Evolutionary conservation across 164 flowering plant genomes (phyloP).

Genomic region (Annona squamosa): DNA sequence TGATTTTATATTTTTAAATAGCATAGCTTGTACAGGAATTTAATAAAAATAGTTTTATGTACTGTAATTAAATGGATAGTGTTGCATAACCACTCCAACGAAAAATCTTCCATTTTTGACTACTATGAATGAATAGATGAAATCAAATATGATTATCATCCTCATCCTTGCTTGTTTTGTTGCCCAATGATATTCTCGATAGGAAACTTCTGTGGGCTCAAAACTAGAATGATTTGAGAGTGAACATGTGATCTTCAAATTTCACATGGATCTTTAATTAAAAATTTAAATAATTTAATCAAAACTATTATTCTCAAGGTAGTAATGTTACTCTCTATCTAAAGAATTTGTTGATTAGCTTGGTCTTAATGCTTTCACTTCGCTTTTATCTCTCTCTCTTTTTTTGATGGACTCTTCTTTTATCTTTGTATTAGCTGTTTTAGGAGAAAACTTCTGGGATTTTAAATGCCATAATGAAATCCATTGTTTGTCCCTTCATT

Average conservation of each 20-base stretch:
- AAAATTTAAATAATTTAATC: too few relatives aligned
- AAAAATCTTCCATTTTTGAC: too few relatives aligned
- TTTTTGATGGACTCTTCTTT: not conserved
- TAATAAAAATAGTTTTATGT: too few relatives aligned
- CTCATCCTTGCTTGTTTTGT: not conserved
- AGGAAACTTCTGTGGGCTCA: too few relatives aligned
- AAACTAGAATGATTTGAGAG: too few relatives aligned
- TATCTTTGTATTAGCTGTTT: not conserved
- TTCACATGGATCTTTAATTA: too few relatives aligned
- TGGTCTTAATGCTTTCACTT: not conserved
- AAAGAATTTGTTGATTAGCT: not conserved
- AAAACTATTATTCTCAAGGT: too few relatives aligned
- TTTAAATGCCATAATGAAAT: not conserved
- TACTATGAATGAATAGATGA: not conserved
- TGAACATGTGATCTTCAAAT: too few relatives aligned
- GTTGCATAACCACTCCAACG: not conserved
- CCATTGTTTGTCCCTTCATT: not conserved
- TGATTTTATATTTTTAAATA: too few relatives aligned
- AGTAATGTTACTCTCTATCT: not conserved
- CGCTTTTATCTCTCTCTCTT: not conserved
- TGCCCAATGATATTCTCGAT: not conserved
- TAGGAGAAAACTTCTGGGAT: not conserved
- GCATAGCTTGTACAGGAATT: too few relatives aligned
- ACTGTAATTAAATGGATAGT: too few relatives aligned
- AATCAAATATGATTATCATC: not conserved